Evolutionary conservation across 495 filamentous ascomycete species (phyloP), one percentile per base, ranked within the genome.

Genomic region (Talaromyces wortmannii): DNA sequence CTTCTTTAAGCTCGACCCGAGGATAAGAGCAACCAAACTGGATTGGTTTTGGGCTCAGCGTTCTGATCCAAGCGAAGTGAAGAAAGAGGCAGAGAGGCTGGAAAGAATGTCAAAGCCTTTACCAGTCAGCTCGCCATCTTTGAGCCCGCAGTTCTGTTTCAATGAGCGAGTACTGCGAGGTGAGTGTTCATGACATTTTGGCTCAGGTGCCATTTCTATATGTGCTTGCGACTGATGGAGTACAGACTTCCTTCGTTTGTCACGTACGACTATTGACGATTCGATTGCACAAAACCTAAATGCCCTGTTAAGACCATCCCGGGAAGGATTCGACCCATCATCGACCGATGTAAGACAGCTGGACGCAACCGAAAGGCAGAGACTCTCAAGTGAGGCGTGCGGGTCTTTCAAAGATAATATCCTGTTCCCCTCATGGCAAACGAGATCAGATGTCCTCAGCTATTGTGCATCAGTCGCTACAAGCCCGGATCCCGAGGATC

Each of bases 111-210:
- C 84, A 44, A 72, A 78, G 56, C 73, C 82, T 29, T 72, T 81
- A 8, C 69, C 70, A 29, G 72, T 67, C 2, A 70, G 77, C 23
- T 73, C 75, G 46, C 90, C 91, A 4, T 62, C 64, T 44, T 75
- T 97, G 48, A 92, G 82, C 30, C 91, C 92, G 15, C 88, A 92
- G 67, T 94, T 97, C 63, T 98, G 94, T 67, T 97, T 97, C 75
- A 87, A 91, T 48, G 89, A 92, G 48, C 80, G 83, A 30, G 80
- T 89, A 11, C 76, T 98, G 32, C 79, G 85, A 90, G 92, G 94
- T 91, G 71, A 36, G 63, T 62, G 33, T 29, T n/a, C 59, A 59
- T 43, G 29, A 16, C 43, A 13, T 60, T 32, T 5, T 31, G 13
- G 4, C 23, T 36, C 10, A 8, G n/a, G 17, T 13, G 10, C 36